Percentiles rank a stretch among this genome's conserved stretches.
phyloP scores from a whole-genome alignment of 768 basidiomycete genomes.

The Grammothele lineata region DNA sequence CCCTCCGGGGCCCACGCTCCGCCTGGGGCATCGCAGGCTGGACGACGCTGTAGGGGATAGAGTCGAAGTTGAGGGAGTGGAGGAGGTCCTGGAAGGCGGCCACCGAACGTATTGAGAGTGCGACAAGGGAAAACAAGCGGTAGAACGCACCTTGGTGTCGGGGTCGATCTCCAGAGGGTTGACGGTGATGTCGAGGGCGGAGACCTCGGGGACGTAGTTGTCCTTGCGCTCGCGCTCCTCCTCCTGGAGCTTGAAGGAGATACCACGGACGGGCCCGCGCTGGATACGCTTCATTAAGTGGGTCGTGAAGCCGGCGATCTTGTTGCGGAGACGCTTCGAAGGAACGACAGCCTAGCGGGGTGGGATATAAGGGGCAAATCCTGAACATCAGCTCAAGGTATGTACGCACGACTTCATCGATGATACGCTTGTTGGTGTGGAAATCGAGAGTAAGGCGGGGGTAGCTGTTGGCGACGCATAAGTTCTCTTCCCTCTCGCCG shows the following conservation, averaged over 20 bases:
- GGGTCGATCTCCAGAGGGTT: constrained; percentile 83
- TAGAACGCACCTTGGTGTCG: constrained; percentile 85
- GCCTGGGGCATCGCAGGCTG: constrained; percentile 58
- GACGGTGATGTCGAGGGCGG: constrained; percentile 79
- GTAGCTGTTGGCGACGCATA: constrained; percentile 54
- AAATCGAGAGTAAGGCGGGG: constrained; percentile 98
- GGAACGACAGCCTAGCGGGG: constrained; percentile 76
- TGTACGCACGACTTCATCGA: constrained; percentile 94
- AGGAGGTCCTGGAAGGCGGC: constrained; percentile 76
- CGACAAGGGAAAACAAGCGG: background rate
- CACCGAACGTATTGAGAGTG: background rate
- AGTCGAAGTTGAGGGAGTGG: constrained; percentile 89
- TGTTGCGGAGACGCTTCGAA: constrained; percentile 98
- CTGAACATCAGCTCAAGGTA: no score
- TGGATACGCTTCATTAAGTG: constrained; percentile 99
- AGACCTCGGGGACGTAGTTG: constrained; percentile 98
- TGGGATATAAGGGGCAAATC: no score
- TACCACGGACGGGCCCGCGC: constrained; percentile 95
- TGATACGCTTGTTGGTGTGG: constrained; percentile 99
- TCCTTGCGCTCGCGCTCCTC: constrained; percentile 99
- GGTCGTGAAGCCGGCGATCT: constrained; percentile 99
- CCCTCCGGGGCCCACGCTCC: constrained; percentile 69
- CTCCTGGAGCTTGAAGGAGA: constrained; percentile 99
- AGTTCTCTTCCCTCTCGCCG: background rate
- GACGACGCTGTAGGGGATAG: constrained; percentile 73